These are phyloP conservation scores for Hypoxylon sp. DNA, from an alignment of 2,329 filamentous ascomycete species.

Conservation along the genomic window DNA sequence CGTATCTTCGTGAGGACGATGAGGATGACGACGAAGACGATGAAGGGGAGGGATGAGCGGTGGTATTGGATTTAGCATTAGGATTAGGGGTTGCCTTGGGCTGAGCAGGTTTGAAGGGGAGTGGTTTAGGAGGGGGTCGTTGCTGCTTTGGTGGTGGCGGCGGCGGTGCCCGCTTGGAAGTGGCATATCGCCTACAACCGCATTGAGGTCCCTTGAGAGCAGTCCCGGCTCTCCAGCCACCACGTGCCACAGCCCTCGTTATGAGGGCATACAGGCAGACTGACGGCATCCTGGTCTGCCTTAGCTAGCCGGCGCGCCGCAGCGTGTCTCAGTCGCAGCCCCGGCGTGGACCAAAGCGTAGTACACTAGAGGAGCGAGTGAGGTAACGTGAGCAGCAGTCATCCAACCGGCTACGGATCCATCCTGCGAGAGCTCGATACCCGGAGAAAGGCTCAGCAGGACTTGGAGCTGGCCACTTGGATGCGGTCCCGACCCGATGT, in stretches of 20 bases:
- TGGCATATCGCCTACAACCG: conserved; percentile 39
- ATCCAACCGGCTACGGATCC: conserved; percentile 36
- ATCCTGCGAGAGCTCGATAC: conserved; percentile 27
- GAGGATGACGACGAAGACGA: conserved; percentile 15
- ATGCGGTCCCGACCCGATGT: conserved; percentile 18
- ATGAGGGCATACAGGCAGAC: conserved; percentile 4
- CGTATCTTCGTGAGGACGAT: conserved; percentile 1
- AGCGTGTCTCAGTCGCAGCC: conserved; percentile 2
- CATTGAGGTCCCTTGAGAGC: conserved; percentile 18
- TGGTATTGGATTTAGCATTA: conserved; percentile 5
- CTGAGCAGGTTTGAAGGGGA: conserved; percentile 40
- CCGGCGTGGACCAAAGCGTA: background rate
- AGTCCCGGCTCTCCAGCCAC: conserved; percentile 18
- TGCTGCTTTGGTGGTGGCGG: conserved; percentile 11
- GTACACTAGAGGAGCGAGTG: conserved; percentile 3
- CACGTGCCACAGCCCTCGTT: conserved; percentile 24
- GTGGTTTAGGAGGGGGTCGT: conserved; percentile 37
- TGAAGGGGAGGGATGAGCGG: background rate
- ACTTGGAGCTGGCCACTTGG: conserved; percentile 17
- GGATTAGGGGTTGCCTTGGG: conserved; percentile 16
- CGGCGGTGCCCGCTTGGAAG: conserved; percentile 21
- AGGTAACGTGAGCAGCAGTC: conserved; percentile 16
- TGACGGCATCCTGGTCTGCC: conserved; percentile 28
- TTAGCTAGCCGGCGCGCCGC: conserved; percentile 5
- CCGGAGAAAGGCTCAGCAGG: background rate